A percentile compares a stretch with the other conserved stretches of the same genome.
Evolutionary conservation across 129 eudicot species (phyloP).

Genomic region (Deinandra increscens): DNA sequence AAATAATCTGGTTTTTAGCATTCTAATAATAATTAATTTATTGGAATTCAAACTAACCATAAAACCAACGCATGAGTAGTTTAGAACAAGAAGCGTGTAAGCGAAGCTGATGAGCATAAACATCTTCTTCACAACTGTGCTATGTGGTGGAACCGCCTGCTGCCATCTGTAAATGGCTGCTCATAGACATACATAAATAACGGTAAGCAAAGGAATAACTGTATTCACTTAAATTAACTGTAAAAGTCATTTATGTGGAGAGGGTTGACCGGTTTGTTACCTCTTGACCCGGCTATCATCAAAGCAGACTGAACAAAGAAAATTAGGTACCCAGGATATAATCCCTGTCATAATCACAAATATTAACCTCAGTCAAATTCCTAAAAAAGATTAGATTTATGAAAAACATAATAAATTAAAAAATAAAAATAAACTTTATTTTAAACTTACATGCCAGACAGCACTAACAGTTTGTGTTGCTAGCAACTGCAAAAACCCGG

Average conservation of each 20-base stretch:
- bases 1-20: neutral
- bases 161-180: slow-evolving; percentile 94
- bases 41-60: slow-evolving; percentile 48
- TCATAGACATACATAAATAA: slow-evolving; percentile 20
- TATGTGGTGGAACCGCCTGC: slow-evolving; percentile 53
- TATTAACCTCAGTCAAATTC: slow-evolving; percentile 13
- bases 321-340: slow-evolving; percentile 89
- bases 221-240: neutral
- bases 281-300: slow-evolving; percentile 98
- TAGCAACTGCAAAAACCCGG: slow-evolving; percentile 91
- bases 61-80: slow-evolving; percentile 82
- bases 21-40: neutral
- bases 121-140: slow-evolving; percentile 42
- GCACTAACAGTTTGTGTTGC: slow-evolving; percentile 97
- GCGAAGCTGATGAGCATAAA: slow-evolving; percentile 59
- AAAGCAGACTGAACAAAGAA: slow-evolving; percentile 95
- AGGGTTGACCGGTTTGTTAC: slow-evolving; percentile 33
- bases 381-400: neutral
- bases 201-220: neutral
- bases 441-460: slow-evolving; percentile 92
- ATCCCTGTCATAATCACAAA: slow-evolving; percentile 51
- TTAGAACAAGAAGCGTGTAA: slow-evolving; percentile 75
- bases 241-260: neutral
- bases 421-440: neutral
- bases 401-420: neutral